A percentile compares a stretch with the other conserved stretches of the same genome.
Conservation (phyloP, 1,284 basidiomycete species). For the Afroboletus lepidellus region DNA sequence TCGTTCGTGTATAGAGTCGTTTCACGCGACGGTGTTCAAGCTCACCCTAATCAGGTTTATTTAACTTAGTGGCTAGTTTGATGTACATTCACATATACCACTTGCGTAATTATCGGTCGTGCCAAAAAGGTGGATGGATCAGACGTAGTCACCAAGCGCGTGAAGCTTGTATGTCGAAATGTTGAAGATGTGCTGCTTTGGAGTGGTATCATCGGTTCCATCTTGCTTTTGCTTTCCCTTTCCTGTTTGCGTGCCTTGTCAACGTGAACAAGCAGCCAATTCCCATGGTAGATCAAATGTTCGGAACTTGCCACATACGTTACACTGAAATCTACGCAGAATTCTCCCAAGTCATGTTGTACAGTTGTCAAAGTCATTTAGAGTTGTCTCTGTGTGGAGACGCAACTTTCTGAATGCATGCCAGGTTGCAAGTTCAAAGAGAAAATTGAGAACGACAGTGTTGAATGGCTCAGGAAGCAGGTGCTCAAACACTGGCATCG, state of each 20-base stretch:
- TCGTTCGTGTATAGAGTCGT: conserved; percentile 2
- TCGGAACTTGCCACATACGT: too few species aligned
- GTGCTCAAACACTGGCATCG: conserved; percentile 37
- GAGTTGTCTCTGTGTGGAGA: conserved; percentile 30
- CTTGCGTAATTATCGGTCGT: conserved; percentile 36
- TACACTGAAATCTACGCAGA: neutral
- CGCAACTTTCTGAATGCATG: conserved; percentile 36
- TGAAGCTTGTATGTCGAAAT: conserved; percentile 36
- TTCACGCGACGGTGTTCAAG: neutral
- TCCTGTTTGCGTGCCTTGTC: too few species aligned
- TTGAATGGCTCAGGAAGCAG: conserved; percentile 32
- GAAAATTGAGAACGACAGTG: conserved; percentile 11
- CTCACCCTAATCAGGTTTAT: neutral
- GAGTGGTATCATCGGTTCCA: too few species aligned
- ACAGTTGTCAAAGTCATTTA: conserved; percentile 21
- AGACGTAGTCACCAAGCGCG: conserved; percentile 32
- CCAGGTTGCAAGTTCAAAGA: conserved; percentile 28
- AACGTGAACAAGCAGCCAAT: too few species aligned
- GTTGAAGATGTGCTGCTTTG: conserved; percentile 17
- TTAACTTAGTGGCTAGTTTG: neutral
- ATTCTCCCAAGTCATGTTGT: conserved; percentile 4
- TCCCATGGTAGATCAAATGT: conserved; percentile 7
- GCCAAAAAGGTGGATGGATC: conserved; percentile 29
- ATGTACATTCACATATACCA: neutral
- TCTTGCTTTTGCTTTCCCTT: too few species aligned